A percentile compares a stretch with the other conserved stretches of the same genome.
Conservation (phyloP, 257 asterid species). For the Gentiana dahurica region DNA sequence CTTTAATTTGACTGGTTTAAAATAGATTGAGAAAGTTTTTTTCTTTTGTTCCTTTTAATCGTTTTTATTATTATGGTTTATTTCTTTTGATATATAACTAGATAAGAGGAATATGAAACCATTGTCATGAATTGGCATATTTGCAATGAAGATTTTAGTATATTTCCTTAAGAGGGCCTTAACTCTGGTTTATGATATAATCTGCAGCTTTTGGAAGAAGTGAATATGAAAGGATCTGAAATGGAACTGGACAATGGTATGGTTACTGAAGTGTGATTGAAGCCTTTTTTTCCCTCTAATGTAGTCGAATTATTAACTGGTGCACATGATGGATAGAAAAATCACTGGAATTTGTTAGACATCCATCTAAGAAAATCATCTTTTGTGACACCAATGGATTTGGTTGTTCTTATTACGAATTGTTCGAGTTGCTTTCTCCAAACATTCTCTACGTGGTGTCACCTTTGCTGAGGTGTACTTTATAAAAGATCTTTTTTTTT, state of each 20-base stretch:
- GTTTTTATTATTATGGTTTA: too few relatives aligned
- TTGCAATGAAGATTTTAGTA: too few relatives aligned
- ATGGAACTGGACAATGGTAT: conserved; percentile 46
- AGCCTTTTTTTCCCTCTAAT: conserved; percentile 8
- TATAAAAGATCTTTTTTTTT: too few relatives aligned
- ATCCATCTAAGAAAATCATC: neutral
- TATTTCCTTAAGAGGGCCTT: too few relatives aligned
- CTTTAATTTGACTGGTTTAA: too few relatives aligned
- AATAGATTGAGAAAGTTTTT: too few relatives aligned
- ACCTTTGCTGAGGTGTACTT: too few relatives aligned
- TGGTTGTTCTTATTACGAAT: neutral
- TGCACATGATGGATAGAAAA: neutral
- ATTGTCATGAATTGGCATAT: too few relatives aligned
- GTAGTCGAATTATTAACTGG: neutral
- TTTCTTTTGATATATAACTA: too few relatives aligned
- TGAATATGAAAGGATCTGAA: conserved; percentile 51
- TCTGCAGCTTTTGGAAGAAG: conserved; percentile 78
- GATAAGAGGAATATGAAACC: too few relatives aligned
- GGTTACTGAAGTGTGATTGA: conserved; percentile 2
- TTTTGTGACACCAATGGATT: neutral
- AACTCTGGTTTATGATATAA: neutral
- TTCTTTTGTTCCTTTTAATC: too few relatives aligned
- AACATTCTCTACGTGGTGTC: too few relatives aligned
- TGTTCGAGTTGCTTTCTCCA: neutral
- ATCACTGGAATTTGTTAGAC: neutral